Percentiles rank a stretch among this genome's conserved stretches.
Conservation (phyloP, 108 stramenopile genomes). For the Bacterosira constricta region DNA sequence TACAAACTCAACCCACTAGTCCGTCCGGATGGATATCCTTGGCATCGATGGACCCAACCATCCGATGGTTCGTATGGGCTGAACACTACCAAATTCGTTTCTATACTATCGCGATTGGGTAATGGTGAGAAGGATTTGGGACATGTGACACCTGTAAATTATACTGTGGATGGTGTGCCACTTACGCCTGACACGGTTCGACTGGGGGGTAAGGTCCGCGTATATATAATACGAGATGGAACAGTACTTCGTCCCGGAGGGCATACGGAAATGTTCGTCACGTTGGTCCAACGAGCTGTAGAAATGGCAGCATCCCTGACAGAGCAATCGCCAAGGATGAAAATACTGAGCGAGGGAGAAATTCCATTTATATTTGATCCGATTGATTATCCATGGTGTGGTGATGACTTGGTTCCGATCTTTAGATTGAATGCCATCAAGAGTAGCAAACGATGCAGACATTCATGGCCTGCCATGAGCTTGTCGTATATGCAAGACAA, state of each 20-base stretch:
- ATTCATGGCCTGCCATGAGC: conserved; percentile 32
- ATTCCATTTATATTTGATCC: conserved; percentile 28
- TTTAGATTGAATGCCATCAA: conserved; percentile 34
- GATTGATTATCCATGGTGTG: conserved; percentile 35
- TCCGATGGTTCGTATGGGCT: conserved; percentile 7
- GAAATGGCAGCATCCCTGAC: conserved; percentile 7
- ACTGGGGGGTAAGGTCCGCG: conserved; percentile 7
- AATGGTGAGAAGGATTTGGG: conserved; percentile 27
- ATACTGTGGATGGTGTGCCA: background rate
- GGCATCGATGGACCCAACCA: conserved; percentile 35
- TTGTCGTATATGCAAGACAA: conserved; percentile 24
- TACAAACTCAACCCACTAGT: conserved; percentile 19
- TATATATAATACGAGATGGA: conserved; percentile 23
- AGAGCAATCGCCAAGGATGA: conserved; percentile 10
- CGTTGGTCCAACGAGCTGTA: conserved; percentile 22
- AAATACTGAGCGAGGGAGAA: conserved; percentile 20
- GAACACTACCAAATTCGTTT: conserved; percentile 26
- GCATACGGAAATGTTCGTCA: conserved; percentile 24
- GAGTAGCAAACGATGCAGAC: conserved; percentile 7
- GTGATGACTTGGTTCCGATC: conserved; percentile 31
- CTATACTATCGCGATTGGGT: conserved; percentile 24
- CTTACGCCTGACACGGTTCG: conserved; percentile 6
- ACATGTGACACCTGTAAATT: conserved; percentile 9
- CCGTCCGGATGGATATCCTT: conserved; percentile 36
- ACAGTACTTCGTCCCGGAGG: conserved; percentile 23